Evolutionary conservation across 139 green algal species (phyloP), one percentile per base, ranked within the genome.

Genomic region (Edaphochlamys debaryana): DNA sequence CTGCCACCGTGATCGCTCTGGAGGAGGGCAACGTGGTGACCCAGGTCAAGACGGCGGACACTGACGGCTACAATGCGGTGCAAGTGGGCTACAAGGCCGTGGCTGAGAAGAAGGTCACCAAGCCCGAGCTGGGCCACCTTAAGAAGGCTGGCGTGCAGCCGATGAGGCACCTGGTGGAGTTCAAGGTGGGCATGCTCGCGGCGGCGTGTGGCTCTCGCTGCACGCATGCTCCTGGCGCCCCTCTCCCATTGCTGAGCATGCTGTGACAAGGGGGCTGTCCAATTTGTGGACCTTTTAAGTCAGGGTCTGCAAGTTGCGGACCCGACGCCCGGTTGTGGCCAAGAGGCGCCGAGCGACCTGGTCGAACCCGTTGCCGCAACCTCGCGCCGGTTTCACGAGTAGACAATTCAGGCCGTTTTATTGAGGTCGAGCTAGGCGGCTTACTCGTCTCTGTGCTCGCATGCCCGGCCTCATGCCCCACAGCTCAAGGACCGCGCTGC

Each of bases 31-130:
- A 99, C 87, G 86, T 96, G 29, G 97, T 99, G 6, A 98, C 97
- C 20, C 87, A 94, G 88, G 92, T 99, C 23, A 99, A 98, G 89
- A 98, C 95, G 3, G 40, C 79, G 27, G 97, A 96, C 29, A 98
- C 91, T 36, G 95, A 99, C 85, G 97, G 97, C 54, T 99, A 99
- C 90, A 92, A 93, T 52, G 95, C 97, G 2, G 94, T 99, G 42
- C 92, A 93, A 72, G 78, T 97, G 0, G 94, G 92, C 13, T 98
- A 98, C 87, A 86, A 94, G 79, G 88, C 86, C 7, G 85, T 95
- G 40, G 71, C 77, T 42, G 94, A 98, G 79, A 77, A 88, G 38
- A 97, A 97, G 85, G 82, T 99, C 17, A 96, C 87, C 27, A 98
- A 98, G 92, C 97, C 97, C 0, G 95, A 99, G 90, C 69, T 95